Conservation (phyloP, 2,329 filamentous ascomycete genomes). For the Colletotrichum simmondsii region DNA sequence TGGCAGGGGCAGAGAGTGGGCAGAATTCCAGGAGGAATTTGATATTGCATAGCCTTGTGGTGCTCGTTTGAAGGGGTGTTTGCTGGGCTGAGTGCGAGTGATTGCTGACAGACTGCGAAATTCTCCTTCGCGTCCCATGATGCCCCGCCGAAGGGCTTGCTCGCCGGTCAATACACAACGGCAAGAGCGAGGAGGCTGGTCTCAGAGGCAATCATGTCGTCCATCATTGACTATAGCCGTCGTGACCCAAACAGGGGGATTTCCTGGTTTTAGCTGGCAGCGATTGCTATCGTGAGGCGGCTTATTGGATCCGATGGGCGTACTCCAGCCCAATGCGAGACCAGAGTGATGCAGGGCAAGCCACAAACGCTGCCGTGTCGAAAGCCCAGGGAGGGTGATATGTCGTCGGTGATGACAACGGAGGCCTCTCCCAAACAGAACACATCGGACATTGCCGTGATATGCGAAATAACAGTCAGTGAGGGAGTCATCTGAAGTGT, state of each 20-base stretch:
- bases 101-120: background rate
- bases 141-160: background rate
- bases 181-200: background rate
- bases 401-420: background rate
- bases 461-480: background rate
- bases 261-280: background rate
- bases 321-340: background rate
- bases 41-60: conserved; percentile 30
- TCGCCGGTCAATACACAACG: background rate
- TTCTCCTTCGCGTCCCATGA: background rate
- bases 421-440: conserved; percentile 5
- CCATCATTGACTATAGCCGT: background rate
- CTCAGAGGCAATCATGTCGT: too few relatives aligned
- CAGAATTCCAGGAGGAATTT: conserved; percentile 8
- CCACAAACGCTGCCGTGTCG: background rate
- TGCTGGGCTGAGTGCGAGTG: background rate
- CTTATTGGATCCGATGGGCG: too few relatives aligned
- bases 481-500: background rate
- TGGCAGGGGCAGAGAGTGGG: background rate
- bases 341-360: background rate
- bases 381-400: background rate
- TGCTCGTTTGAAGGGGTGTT: conserved; percentile 29
- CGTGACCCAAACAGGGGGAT: background rate
- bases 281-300: background rate
- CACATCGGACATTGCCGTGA: conserved; percentile 20